Base-by-base conservation (phyloP, 805 yeast genomes). In the Sporopachydermia quercuum region DNA sequence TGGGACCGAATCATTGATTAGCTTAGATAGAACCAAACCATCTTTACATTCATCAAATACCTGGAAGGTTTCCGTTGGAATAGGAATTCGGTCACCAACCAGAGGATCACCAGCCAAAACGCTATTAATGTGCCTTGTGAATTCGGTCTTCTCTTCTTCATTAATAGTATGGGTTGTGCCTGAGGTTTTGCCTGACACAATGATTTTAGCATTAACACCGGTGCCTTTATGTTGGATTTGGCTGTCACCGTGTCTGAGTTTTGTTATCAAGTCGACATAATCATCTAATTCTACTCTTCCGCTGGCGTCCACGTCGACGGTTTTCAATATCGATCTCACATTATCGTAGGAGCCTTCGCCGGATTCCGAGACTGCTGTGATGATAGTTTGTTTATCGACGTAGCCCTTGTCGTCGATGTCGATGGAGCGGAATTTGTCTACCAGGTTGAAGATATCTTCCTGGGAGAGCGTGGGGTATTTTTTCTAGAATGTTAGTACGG, bases 211-310 rank as follows among this genome's bases (percentile, higher is more conserved):
- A 35, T 76, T 71, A 4, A 70, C 65, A 42, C 77, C 76, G 8
- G 63, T 54, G 38, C 76, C 76, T 45, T 60, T 63, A 47, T 69
- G 74, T 38, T 66, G 67, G 40, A 70, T 47, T 42, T 59, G 40
- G 8, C n/a, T 23, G 38, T 47, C 39, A 42, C 47, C 42, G 45
- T 74, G 89, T 53, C 78, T 79, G 46, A 87, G 68, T 55, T 84
- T 85, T 19, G 94, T 82, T 41, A 81, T 71, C 50, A 91, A 64
- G 49, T 62, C 80, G 23, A 89, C 96, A 54, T 75, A 91, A 56
- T 91, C 98, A 43, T 91, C 98, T 54, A 91, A 65, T 58, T 91
- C 98, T 40, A 91, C 96, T 55, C 83, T 89, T 17, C 98, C 98
- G 3, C 94, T 80, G 13, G 97, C 94, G 61, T 91, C 98, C 23